Evolutionary conservation across 805 yeast species (phyloP).

Genomic region (Saturnispora hagleri): DNA sequence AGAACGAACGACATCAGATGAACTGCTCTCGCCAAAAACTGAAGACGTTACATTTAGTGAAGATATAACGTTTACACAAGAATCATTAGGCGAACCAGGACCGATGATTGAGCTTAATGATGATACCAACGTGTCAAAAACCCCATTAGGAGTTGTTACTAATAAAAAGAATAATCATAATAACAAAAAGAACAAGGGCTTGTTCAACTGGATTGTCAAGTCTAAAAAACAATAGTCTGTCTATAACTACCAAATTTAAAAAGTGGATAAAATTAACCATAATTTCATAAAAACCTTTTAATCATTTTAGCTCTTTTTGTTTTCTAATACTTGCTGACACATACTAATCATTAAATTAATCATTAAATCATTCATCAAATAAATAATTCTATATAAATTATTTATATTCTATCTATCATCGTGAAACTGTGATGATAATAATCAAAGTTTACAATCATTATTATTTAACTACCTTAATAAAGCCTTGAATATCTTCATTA

Average conservation of each 20-base stretch:
- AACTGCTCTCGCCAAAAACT: constrained; percentile 11
- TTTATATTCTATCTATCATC: not conserved
- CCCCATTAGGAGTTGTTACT: not conserved
- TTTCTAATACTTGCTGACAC: not conserved
- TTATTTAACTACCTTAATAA: not conserved
- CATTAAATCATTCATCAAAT: not conserved
- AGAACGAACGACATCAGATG: constrained; percentile 23
- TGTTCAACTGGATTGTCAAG: constrained; percentile 1
- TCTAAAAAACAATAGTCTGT: not conserved
- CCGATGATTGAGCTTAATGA: constrained; percentile 23
- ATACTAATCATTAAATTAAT: not conserved
- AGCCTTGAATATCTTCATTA: not conserved
- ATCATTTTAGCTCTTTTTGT: too few relatives aligned
- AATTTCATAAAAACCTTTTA: not conserved
- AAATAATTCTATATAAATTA: too few relatives aligned
- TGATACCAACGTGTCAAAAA: constrained; percentile 4
- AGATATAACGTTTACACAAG: constrained; percentile 22
- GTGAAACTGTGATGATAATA: too few relatives aligned
- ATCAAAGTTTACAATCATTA: not conserved
- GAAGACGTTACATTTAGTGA: constrained; percentile 22
- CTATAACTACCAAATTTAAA: not conserved
- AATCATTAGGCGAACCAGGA: constrained; percentile 27
- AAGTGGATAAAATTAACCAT: not conserved
- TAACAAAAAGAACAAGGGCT: not conserved
- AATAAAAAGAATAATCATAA: not conserved